Percentiles rank a stretch among this genome's conserved stretches.
Conservation (phyloP, 176 grass and related monocot species). For the Thinopyrum elongatum region DNA sequence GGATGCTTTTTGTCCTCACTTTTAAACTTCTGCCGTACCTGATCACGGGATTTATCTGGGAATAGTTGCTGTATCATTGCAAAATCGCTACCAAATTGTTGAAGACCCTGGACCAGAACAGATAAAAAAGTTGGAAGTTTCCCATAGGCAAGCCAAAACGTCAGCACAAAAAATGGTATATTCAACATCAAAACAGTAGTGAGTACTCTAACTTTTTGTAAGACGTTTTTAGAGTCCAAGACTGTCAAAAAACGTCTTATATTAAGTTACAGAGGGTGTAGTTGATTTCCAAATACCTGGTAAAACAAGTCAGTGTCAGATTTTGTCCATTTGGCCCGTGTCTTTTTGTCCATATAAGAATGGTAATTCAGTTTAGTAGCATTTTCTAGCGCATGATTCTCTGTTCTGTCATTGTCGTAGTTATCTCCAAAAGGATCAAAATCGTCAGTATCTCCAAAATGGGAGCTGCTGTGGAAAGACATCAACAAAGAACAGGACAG, state of each 20-base stretch:
- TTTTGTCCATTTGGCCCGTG: slow-evolving; percentile 68
- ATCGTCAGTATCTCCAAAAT: slow-evolving; percentile 26
- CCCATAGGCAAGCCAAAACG: neutral
- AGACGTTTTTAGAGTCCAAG: too few species aligned
- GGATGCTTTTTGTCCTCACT: slow-evolving; percentile 76
- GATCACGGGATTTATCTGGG: slow-evolving; percentile 68
- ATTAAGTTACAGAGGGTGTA: too few species aligned
- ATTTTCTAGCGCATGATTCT: slow-evolving; percentile 9
- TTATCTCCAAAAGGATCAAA: slow-evolving; percentile 38
- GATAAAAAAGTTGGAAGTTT: slow-evolving; percentile 1
- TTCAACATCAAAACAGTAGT: slow-evolving; percentile 10
- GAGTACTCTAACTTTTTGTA: neutral
- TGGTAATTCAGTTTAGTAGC: slow-evolving; percentile 82
- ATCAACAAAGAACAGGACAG: neutral
- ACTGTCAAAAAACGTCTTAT: too few species aligned
- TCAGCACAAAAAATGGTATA: neutral
- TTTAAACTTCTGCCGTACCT: slow-evolving; percentile 84
- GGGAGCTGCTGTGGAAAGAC: slow-evolving; percentile 14
- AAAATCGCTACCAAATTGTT: slow-evolving; percentile 94
- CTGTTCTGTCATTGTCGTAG: slow-evolving; percentile 22
- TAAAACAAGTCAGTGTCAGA: slow-evolving; percentile 84
- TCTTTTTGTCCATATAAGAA: slow-evolving; percentile 68
- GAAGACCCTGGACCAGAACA: slow-evolving; percentile 61
- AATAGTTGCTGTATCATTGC: slow-evolving; percentile 91
- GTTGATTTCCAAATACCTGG: slow-evolving; percentile 61